phyloP scores from a whole-genome alignment of 2,329 filamentous ascomycete species.

The Tolypocladium guangdongense region DNA sequence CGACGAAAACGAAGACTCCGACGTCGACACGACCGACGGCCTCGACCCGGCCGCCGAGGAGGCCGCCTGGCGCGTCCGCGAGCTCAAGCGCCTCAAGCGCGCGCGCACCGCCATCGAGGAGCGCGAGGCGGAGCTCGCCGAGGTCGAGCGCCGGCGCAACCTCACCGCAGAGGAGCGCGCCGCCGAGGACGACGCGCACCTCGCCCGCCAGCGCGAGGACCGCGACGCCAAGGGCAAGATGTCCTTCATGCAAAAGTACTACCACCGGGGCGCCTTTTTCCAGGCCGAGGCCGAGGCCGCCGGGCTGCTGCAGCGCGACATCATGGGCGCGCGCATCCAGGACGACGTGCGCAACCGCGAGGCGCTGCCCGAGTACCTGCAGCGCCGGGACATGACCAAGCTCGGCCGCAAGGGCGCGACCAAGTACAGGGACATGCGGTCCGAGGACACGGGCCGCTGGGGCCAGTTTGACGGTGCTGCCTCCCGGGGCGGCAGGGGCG shows the following conservation, averaged over 20 bases:
- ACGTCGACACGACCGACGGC: constrained; percentile 82
- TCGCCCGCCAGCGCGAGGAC: constrained; percentile 71
- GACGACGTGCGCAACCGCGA: constrained; percentile 79
- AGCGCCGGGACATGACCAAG: constrained; percentile 87
- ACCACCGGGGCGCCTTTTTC: constrained; percentile 94
- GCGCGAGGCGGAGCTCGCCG: constrained; percentile 74
- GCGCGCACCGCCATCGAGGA: constrained; percentile 76
- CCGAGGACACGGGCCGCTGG: constrained; percentile 86
- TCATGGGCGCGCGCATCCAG: constrained; percentile 74
- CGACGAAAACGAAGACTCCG: constrained; percentile 55
- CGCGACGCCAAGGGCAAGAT: constrained; percentile 70
- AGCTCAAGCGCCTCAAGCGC: constrained; percentile 79
- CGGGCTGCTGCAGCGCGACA: constrained; percentile 67
- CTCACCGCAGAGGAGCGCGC: constrained; percentile 78
- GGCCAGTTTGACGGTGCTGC: constrained; percentile 47
- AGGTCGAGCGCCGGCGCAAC: constrained; percentile 79
- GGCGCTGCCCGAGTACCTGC: constrained; percentile 79
- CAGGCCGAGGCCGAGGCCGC: constrained; percentile 67
- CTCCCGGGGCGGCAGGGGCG: constrained; percentile 15
- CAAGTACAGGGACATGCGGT: constrained; percentile 78
- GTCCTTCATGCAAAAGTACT: constrained; percentile 89
- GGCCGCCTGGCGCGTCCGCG: constrained; percentile 87
- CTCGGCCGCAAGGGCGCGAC: constrained; percentile 85
- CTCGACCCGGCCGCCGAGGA: constrained; percentile 79
- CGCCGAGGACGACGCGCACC: constrained; percentile 69